These are phyloP conservation scores for Neocallimastix lanati DNA, from an alignment of 192 early-diverging fungal genomes.

Conservation along the genomic window DNA sequence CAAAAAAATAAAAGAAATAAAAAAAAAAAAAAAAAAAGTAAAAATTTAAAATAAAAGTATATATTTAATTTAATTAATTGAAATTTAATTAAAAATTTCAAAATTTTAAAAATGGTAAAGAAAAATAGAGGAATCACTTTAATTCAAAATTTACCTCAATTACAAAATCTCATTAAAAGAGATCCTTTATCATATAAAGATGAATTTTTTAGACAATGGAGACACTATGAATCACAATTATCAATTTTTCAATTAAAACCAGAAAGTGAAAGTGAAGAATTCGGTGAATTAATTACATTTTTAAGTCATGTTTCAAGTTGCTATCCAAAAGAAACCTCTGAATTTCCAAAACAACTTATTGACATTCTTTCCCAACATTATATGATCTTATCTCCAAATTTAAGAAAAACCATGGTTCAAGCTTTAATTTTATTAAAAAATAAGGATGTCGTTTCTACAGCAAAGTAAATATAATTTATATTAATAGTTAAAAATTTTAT, in stretches of 20 bases:
- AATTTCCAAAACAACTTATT: conserved; percentile 71
- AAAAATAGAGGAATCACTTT: not conserved
- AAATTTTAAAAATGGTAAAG: not conserved
- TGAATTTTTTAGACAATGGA: conserved; percentile 83
- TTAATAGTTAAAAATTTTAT: not conserved
- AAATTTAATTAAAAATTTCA: too few species aligned
- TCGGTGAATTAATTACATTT: conserved; percentile 80
- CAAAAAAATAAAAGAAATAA: too few species aligned
- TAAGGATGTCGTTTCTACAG: conserved; percentile 40
- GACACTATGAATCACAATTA: conserved; percentile 77
- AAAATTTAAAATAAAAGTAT: too few species aligned
- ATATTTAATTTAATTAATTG: too few species aligned
- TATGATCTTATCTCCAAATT: conserved; percentile 57
- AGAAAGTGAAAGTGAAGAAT: conserved; percentile 45
- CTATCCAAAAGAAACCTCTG: conserved; percentile 61
- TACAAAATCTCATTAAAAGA: conserved; percentile 95
- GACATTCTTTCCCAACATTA: conserved; percentile 65
- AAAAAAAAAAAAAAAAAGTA: too few species aligned
- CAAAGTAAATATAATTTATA: conserved; percentile 17
- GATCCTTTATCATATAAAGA: conserved; percentile 82
- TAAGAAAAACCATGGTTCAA: conserved; percentile 76
- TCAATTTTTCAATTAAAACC: conserved; percentile 80
- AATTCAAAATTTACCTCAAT: conserved; percentile 68
- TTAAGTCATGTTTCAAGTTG: conserved; percentile 64
- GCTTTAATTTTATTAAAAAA: conserved; percentile 77